Evolutionary conservation across 169 alveolate genomes (phyloP).

Genomic region (Plasmodium knowlesi): DNA sequence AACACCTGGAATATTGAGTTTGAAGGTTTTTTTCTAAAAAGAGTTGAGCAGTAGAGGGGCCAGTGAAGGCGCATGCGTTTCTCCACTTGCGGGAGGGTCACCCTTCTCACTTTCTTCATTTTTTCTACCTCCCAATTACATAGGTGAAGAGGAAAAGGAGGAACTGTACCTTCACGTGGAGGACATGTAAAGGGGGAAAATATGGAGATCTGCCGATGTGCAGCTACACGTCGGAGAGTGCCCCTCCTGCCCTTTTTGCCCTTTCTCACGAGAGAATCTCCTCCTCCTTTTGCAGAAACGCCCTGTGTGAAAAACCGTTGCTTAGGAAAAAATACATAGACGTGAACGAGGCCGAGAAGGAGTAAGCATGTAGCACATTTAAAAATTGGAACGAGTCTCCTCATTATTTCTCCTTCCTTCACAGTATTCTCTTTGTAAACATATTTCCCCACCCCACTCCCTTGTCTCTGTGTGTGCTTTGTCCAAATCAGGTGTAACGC

Average conservation of each 20-base stretch:
- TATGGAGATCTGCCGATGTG: not conserved
- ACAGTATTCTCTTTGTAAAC: not conserved
- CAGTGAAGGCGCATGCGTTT: not conserved
- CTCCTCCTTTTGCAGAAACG: slow-evolving; percentile 24
- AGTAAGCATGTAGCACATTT: slow-evolving; percentile 4
- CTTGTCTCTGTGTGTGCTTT: not conserved
- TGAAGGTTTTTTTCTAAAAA: slow-evolving; percentile 41
- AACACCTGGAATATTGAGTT: slow-evolving; percentile 62
- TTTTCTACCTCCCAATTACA: not conserved
- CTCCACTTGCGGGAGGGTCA: not conserved
- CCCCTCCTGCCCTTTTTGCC: not conserved
- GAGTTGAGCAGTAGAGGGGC: not conserved
- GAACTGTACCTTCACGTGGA: slow-evolving; percentile 70
- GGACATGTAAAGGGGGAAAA: slow-evolving; percentile 32
- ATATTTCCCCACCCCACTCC: not conserved
- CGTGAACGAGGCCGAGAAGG: slow-evolving; percentile 62
- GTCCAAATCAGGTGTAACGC: slow-evolving; percentile 51
- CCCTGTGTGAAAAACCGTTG: slow-evolving; percentile 59
- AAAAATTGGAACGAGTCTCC: not conserved
- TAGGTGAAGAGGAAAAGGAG: slow-evolving; percentile 38
- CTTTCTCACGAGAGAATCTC: not conserved
- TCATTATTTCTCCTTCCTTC: not conserved
- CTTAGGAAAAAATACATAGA: slow-evolving; percentile 56
- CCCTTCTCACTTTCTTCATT: not conserved
- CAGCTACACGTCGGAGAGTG: not conserved